Percentiles rank a stretch among this genome's conserved stretches.
phyloP scores from a whole-genome alignment of 2,329 filamentous ascomycete genomes.

The Cadophora luteo-olivacea region DNA sequence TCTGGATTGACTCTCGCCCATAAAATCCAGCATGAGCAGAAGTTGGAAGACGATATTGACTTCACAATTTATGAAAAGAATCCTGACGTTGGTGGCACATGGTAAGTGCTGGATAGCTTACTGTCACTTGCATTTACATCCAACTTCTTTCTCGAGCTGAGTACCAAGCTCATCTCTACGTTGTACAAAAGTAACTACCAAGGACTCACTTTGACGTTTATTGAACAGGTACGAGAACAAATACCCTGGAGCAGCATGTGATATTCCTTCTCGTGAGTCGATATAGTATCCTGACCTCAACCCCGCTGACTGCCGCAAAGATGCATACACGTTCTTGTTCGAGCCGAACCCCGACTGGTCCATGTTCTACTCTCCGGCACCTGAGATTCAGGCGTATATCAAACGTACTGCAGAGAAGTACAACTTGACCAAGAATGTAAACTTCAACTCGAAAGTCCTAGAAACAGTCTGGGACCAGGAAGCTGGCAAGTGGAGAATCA shows the following conservation, averaged over 20 bases:
- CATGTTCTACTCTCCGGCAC: constrained; percentile 68
- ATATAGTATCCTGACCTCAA: not conserved
- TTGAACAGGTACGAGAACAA: not conserved
- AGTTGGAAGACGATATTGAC: constrained; percentile 41
- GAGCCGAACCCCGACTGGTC: constrained; percentile 71
- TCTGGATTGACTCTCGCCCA: constrained; percentile 47
- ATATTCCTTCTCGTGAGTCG: not conserved
- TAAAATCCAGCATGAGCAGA: constrained; percentile 32
- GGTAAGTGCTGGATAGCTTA: constrained; percentile 41
- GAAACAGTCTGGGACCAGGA: constrained; percentile 60
- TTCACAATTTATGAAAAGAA: constrained; percentile 58
- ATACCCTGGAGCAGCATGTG: not conserved
- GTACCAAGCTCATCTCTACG: not conserved
- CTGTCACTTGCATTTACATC: too few species aligned
- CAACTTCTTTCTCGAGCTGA: not conserved
- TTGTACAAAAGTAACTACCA: not conserved
- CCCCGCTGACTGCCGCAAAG: not conserved
- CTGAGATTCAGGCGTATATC: constrained; percentile 72
- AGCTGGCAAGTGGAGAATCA: constrained; percentile 56
- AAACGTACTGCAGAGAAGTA: constrained; percentile 66
- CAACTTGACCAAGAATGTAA: constrained; percentile 63
- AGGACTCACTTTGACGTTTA: not conserved
- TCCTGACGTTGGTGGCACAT: constrained; percentile 56
- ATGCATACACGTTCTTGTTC: constrained; percentile 71
- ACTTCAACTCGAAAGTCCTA: constrained; percentile 61